Evolutionary conservation across 805 yeast species (phyloP).

Genomic region (Tetrapisispora arboricola): DNA sequence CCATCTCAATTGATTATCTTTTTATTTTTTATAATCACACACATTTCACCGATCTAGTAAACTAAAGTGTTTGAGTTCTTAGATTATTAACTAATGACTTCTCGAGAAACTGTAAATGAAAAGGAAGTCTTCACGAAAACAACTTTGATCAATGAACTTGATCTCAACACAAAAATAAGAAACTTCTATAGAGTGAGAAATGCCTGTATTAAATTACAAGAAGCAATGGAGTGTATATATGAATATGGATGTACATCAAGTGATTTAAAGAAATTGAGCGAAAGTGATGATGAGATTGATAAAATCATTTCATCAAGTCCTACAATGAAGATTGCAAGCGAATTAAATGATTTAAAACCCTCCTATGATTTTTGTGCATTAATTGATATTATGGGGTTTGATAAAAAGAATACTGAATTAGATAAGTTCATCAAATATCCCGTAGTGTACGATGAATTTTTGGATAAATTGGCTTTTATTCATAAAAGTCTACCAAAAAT

Average conservation of each 20-base stretch:
- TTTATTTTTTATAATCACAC: too few species aligned
- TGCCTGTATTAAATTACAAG: slow-evolving; percentile 11
- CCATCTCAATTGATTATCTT: too few species aligned
- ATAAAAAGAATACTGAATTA: slow-evolving; percentile 3
- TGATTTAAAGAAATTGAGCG: slow-evolving; percentile 4
- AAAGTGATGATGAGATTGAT: slow-evolving; percentile 4
- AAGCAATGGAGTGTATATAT: slow-evolving; percentile 9
- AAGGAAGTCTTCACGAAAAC: too few species aligned
- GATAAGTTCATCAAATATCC: slow-evolving; percentile 13
- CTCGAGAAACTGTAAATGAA: too few species aligned
- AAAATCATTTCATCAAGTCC: slow-evolving; percentile 11
- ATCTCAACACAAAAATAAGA: slow-evolving; percentile 5
- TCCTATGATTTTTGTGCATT: neutral
- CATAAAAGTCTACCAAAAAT: slow-evolving; percentile 15
- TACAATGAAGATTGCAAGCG: slow-evolving; percentile 6
- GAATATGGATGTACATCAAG: slow-evolving; percentile 6
- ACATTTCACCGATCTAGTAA: too few species aligned
- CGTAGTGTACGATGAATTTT: slow-evolving; percentile 9
- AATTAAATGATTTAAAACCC: neutral
- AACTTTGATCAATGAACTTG: neutral
- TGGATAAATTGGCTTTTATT: slow-evolving; percentile 17
- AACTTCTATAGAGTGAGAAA: slow-evolving; percentile 11
- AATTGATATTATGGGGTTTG: slow-evolving; percentile 7
- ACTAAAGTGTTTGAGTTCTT: too few species aligned
- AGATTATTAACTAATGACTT: too few species aligned